A percentile compares a stretch with the other conserved stretches of the same genome.
phyloP scores from a whole-genome alignment of 2,329 filamentous ascomycete genomes.

The Trichoderma afroharzianum region DNA sequence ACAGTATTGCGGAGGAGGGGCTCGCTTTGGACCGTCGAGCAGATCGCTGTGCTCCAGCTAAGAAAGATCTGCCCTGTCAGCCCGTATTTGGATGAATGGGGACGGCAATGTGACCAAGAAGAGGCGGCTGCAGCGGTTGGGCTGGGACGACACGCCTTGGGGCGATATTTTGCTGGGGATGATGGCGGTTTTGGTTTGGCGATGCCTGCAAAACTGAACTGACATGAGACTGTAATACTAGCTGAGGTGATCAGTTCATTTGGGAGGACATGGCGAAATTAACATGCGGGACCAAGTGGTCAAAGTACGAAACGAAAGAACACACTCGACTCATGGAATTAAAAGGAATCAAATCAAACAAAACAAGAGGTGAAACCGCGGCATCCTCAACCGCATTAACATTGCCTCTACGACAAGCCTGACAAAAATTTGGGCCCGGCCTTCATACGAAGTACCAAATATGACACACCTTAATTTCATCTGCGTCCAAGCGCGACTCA shows the following conservation, averaged over 20 bases:
- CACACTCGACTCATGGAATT: not conserved
- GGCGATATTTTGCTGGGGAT: not conserved
- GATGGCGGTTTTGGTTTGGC: not conserved
- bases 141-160: not conserved
- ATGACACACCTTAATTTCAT: slow-evolving; percentile 18
- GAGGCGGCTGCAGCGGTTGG: not conserved
- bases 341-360: not conserved
- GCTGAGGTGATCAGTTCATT: not conserved
- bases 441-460: not conserved
- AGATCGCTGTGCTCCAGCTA: not conserved
- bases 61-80: slow-evolving; percentile 7
- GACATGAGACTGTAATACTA: not conserved
- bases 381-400: not conserved
- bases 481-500: slow-evolving; percentile 4
- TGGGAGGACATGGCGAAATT: not conserved
- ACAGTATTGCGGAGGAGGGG: slow-evolving; percentile 9
- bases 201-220: not conserved
- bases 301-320: not conserved
- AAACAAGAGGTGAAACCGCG: not conserved
- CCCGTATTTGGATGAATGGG: not conserved
- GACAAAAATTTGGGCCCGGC: not conserved
- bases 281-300: not conserved
- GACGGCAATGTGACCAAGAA: not conserved
- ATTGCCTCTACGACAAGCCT: slow-evolving; percentile 1
- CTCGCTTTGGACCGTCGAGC: slow-evolving; percentile 8